Evolutionary conservation across 1,284 basidiomycete genomes (phyloP), one percentile per base, ranked within the genome.

Genomic region (Cystobasidium sp.): DNA sequence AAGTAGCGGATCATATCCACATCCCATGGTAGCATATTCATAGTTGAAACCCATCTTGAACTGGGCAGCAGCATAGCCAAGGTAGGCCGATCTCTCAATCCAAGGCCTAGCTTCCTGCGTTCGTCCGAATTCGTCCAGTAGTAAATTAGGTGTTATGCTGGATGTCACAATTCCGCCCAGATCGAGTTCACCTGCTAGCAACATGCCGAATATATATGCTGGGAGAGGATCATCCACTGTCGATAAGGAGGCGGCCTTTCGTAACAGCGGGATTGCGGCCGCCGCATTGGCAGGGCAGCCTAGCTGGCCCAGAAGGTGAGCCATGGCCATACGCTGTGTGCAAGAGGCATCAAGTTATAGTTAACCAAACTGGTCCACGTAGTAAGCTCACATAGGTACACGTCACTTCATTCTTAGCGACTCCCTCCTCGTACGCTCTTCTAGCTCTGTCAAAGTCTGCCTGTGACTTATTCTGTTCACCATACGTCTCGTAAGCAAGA

Each of bases 41-140:
- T 93, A 95, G 3, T 91, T 88, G 81, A 93, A 91, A 0, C 94
- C 95, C 62, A 93, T 87, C 83, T 97, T 97, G 86, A 94, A 96
- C 81, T 96, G 93, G 0, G 95, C 94, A 0, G 93, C 90, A 0
- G 91, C 86, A 79, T 94, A 95, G 77, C 90, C 88, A 53, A 97
- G 87, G 81, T 88, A 95, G 0, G 94, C 94, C 0, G 93, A 90
- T 12, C 90, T 87, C 80, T 94, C 91, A 56, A 97, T 86, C 68
- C 61, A 76, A 20, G 75, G 78, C n/a, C 75, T 72, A n/a, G 76
- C 76, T 53, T 87, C 86, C 43, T 85, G 85, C 8, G 87, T 84
- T 67, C 2, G 88, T 87, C 80, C 89, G 85, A 76, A 78, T 61
- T 77, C 80, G 80, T 79, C 76, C 73, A 56, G 67, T 76, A 81